phyloP scores from a whole-genome alignment of 1,284 basidiomycete genomes.

The Austroboletus niveus region DNA sequence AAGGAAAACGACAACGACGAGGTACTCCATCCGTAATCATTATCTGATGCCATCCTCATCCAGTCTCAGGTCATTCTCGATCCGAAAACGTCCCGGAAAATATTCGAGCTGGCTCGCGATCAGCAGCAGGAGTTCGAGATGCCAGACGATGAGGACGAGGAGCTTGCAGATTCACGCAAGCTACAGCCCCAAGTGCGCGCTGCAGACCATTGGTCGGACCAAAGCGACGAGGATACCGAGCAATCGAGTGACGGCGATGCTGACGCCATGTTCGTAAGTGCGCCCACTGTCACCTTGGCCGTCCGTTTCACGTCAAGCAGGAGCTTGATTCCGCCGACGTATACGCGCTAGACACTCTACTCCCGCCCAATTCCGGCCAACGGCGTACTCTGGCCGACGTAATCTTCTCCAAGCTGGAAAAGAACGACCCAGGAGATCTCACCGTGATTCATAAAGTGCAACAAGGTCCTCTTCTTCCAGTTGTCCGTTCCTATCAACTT shows the following conservation, averaged over 20 bases:
- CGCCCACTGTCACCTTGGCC: slow-evolving; percentile 1
- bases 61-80: slow-evolving; percentile 71
- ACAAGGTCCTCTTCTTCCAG: slow-evolving; percentile 42
- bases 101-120: slow-evolving; percentile 88
- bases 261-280: slow-evolving; percentile 60
- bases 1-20: slow-evolving; percentile 50
- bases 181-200: slow-evolving; percentile 32
- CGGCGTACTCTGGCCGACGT: slow-evolving; percentile 91
- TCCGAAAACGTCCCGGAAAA: slow-evolving; percentile 83
- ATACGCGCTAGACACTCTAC: slow-evolving; percentile 77
- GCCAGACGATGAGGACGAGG: slow-evolving; percentile 41
- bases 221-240: slow-evolving; percentile 48
- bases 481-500: background rate
- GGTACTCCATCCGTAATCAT: slow-evolving; percentile 35
- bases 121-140: slow-evolving; percentile 89
- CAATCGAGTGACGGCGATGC: slow-evolving; percentile 49
- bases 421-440: slow-evolving; percentile 48
- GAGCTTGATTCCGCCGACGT: slow-evolving; percentile 89
- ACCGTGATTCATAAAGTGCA: slow-evolving; percentile 56
- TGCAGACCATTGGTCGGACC: slow-evolving; percentile 43
- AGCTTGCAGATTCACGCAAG: slow-evolving; percentile 39
- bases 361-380: slow-evolving; percentile 69
- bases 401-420: slow-evolving; percentile 89
- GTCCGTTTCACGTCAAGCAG: slow-evolving; percentile 41
- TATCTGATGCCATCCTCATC: slow-evolving; percentile 1